A percentile compares a stretch with the other conserved stretches of the same genome.
These are phyloP conservation scores for Discostella stelligeroides DNA, from an alignment of 108 stramenopile genomes.

Conservation along the genomic window DNA sequence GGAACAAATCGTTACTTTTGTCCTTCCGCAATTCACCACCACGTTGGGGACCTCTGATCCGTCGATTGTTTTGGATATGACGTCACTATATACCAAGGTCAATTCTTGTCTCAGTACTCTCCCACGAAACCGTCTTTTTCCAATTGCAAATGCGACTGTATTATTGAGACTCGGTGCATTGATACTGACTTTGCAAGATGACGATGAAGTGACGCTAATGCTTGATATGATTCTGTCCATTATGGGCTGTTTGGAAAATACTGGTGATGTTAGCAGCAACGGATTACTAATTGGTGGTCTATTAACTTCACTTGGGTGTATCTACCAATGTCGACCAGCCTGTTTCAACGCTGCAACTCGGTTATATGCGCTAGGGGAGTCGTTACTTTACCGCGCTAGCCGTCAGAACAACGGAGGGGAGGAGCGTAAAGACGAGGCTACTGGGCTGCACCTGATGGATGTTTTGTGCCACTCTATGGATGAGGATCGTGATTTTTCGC, in stretches of 20 bases:
- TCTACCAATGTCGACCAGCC: conserved; percentile 13
- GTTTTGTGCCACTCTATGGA: conserved; percentile 15
- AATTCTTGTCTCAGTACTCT: conserved; percentile 12
- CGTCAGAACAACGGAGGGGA: not conserved
- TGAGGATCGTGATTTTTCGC: not conserved
- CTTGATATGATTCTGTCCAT: conserved; percentile 16
- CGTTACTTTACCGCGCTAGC: conserved; percentile 5
- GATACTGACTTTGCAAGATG: conserved; percentile 26
- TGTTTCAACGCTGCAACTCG: conserved; percentile 1
- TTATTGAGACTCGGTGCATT: conserved; percentile 30
- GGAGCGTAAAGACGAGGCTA: conserved; percentile 6
- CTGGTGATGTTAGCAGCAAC: not conserved
- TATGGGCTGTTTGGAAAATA: conserved; percentile 13
- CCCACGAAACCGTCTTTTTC: conserved; percentile 5
- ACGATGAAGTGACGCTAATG: conserved; percentile 11
- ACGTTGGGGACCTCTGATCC: not conserved
- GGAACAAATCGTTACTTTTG: conserved; percentile 8
- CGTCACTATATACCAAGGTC: conserved; percentile 24
- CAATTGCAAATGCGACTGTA: conserved; percentile 17
- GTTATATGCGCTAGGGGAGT: conserved; percentile 7
- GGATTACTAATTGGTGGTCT: conserved; percentile 24
- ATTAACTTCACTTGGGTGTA: conserved; percentile 27
- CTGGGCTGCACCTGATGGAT: conserved; percentile 31
- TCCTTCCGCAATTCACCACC: conserved; percentile 34
- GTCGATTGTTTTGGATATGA: conserved; percentile 18